Percentiles rank a stretch among this genome's conserved stretches.
These are phyloP conservation scores for Amanita subjunquillea DNA, from an alignment of 768 basidiomycete genomes.

Conservation along the genomic window DNA sequence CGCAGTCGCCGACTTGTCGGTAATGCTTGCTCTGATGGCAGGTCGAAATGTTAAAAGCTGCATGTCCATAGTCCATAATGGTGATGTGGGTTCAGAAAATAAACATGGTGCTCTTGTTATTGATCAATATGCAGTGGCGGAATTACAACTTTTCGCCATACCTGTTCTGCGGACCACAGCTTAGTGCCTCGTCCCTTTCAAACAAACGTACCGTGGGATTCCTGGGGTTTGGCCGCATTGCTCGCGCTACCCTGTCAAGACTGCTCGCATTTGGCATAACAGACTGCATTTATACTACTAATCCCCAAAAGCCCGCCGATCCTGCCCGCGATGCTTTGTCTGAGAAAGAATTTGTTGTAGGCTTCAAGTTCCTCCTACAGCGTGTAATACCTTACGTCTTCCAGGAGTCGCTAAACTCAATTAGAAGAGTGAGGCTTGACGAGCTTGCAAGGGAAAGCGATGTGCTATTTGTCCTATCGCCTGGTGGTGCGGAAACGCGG, in stretches of 20 bases:
- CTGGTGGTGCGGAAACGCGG: conserved; percentile 59
- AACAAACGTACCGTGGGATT: conserved; percentile 72
- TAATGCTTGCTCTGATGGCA: conserved; percentile 94
- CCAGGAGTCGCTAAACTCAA: conserved; percentile 14
- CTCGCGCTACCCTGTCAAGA: conserved; percentile 72
- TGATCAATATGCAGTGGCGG: conserved; percentile 56
- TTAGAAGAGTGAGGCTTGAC: conserved; percentile 52
- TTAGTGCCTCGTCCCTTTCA: conserved; percentile 41
- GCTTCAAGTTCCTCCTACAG: not conserved
- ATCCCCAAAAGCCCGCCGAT: conserved; percentile 43
- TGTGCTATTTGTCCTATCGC: conserved; percentile 75
- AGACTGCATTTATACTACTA: conserved; percentile 57
- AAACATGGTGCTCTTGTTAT: not conserved
- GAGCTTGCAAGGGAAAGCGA: conserved; percentile 74
- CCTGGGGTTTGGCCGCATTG: conserved; percentile 91
- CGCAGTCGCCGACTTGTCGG: conserved; percentile 77
- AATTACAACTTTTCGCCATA: conserved; percentile 73
- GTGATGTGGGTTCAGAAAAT: conserved; percentile 38
- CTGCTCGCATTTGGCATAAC: conserved; percentile 79
- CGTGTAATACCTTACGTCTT: not conserved
- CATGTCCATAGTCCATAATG: conserved; percentile 53
- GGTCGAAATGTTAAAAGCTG: conserved; percentile 67
- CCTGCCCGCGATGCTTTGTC: conserved; percentile 25
- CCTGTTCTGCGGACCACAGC: conserved; percentile 73
- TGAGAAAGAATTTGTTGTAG: conserved; percentile 18